Conservation (phyloP, 1,284 basidiomycete genomes). For the Moesziomyces parantarcticus region DNA sequence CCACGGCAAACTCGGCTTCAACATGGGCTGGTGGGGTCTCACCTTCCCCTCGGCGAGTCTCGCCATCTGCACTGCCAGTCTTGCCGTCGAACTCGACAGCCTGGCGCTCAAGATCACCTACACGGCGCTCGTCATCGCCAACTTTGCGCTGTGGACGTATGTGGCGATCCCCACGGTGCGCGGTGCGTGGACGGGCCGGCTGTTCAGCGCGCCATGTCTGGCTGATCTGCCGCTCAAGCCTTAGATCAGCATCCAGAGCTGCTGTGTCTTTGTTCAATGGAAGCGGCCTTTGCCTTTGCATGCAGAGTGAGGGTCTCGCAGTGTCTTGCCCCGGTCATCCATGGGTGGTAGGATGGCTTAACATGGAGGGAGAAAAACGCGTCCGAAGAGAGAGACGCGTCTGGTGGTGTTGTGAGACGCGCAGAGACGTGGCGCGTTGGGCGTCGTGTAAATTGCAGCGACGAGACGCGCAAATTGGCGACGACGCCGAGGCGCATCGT, state of each 20-base stretch:
- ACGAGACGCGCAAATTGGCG: not conserved
- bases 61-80: constrained; percentile 45
- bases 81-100: constrained; percentile 54
- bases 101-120: constrained; percentile 54
- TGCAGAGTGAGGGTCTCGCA: not conserved
- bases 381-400: not conserved
- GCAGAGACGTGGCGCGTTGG: not conserved
- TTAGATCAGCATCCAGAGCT: not conserved
- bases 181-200: constrained; percentile 50
- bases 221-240: constrained; percentile 56
- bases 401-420: not conserved
- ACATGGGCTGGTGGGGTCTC: constrained; percentile 58
- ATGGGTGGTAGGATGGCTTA: too few relatives aligned
- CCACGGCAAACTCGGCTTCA: constrained; percentile 49
- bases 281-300: too few relatives aligned
- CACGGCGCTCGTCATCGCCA: constrained; percentile 46
- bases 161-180: constrained; percentile 54
- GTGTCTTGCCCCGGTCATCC: too few relatives aligned
- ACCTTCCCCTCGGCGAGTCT: constrained; percentile 56
- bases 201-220: constrained; percentile 59
- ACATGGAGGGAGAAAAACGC: not conserved
- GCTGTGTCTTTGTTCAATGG: not conserved
- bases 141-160: constrained; percentile 46
- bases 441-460: not conserved
- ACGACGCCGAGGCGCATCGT: too few relatives aligned